Conservation (phyloP, 768 basidiomycete genomes). For the Zangia roseola region DNA sequence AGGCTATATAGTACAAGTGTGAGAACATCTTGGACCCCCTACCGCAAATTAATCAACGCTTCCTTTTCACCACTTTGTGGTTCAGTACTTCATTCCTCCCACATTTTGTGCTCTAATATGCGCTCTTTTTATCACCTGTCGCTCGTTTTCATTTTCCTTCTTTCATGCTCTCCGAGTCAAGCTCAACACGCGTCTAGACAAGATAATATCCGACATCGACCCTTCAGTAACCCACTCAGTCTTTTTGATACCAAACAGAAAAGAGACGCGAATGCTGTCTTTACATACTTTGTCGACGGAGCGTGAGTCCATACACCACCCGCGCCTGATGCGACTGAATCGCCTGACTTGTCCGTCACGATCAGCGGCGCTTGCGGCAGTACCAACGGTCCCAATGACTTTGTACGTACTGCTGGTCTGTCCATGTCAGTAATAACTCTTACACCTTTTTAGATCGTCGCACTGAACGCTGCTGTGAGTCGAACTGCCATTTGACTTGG, state of each 20-base stretch:
- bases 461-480: conserved; percentile 40
- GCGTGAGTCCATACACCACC: conserved; percentile 12
- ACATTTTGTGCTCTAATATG: conserved; percentile 22
- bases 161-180: conserved; percentile 9
- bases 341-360: background rate
- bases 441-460: conserved; percentile 39
- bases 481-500: background rate
- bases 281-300: conserved; percentile 31
- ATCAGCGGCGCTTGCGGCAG: conserved; percentile 43
- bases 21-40: background rate
- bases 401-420: conserved; percentile 16
- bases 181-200: conserved; percentile 12
- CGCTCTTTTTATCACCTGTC: conserved; percentile 26
- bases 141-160: conserved; percentile 22
- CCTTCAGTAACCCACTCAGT: background rate
- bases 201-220: conserved; percentile 11
- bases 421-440: background rate
- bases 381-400: conserved; percentile 24
- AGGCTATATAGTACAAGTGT: background rate
- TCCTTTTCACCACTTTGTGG: background rate
- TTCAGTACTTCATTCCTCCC: background rate
- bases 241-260: conserved; percentile 8
- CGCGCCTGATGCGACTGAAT: background rate
- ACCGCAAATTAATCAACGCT: no score
- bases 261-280: conserved; percentile 15